Evolutionary conservation across 1,139 yeast genomes (phyloP).

Genomic region (Pichia sorboxylosa): DNA sequence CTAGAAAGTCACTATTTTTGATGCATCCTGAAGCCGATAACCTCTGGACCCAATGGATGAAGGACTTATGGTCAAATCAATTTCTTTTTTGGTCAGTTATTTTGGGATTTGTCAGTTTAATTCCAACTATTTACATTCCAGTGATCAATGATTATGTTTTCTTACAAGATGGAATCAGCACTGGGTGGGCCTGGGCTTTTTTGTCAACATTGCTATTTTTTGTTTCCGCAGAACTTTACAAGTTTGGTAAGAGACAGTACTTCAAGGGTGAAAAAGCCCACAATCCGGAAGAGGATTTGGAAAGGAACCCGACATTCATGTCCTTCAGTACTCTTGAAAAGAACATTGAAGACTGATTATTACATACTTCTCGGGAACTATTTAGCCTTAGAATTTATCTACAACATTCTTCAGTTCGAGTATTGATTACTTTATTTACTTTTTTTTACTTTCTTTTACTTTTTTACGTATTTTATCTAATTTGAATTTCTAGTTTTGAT

Average conservation of each 20-base stretch:
- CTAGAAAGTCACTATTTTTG: conserved; percentile 59
- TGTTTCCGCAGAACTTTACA: conserved; percentile 54
- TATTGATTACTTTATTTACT: too few species aligned
- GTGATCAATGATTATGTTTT: conserved; percentile 73
- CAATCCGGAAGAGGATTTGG: conserved; percentile 56
- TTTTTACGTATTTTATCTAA: too few species aligned
- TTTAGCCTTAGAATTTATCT: too few species aligned
- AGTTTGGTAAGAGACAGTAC: conserved; percentile 52
- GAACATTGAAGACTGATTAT: too few species aligned
- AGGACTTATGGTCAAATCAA: conserved; percentile 64
- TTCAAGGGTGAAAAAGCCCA: conserved; percentile 28
- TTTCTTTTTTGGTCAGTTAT: conserved; percentile 77
- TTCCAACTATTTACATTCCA: conserved; percentile 82
- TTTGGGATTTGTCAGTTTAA: conserved; percentile 57
- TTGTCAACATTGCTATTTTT: conserved; percentile 54
- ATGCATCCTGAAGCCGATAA: conserved; percentile 62
- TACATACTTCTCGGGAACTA: too few species aligned
- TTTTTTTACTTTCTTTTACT: too few species aligned
- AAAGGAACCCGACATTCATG: too few species aligned
- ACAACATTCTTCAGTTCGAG: too few species aligned
- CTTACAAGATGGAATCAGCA: conserved; percentile 59
- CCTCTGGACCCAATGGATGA: conserved; percentile 44
- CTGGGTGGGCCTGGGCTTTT: conserved; percentile 77
- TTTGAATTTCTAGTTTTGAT: too few species aligned
- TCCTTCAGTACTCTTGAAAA: too few species aligned